Evolutionary conservation across 495 filamentous ascomycete genomes (phyloP), one percentile per base, ranked within the genome.

Genomic region (Pyrenopolyporus hunteri): DNA sequence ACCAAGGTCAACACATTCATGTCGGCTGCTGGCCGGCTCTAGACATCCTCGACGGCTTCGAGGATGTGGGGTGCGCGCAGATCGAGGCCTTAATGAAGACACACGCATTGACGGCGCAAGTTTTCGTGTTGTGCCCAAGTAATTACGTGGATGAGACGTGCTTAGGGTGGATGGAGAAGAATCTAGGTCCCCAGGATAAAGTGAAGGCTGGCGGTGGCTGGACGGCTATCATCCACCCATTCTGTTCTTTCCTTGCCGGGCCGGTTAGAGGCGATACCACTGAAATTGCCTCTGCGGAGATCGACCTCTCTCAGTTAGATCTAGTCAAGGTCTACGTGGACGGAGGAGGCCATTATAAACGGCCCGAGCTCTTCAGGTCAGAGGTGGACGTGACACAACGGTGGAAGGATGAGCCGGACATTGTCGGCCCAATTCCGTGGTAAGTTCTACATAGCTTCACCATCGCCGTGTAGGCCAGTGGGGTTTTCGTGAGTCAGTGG

Each of bases 71-170:
- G 1, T 69, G 72, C 48, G 59, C 61, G 26, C 74, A 78, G 70
- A 77, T 78, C 43, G 76, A 78, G 67, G 74, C 73, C 26, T 53
- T 77, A 37, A 78, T 76, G 74, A 76, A 76, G 59, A 60, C 73
- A 25, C 76, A 77, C 53, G 74, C 76, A 6, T 53, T 77, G 26
- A 76, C 76, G 4, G 76, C 68, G 37, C 76, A 78, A 45, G 70
- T 73, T 1, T 78, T 76, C 49, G 73, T 76, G 16, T 49, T 78
- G 13, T 66, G 66, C 8, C 74, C 76, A 10, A 67, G 59, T 11
- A 75, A 71, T 33, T 78, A 76, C 31, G 74, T 79, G 4, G 76
- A 78, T 33, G 64, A 73, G 20, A 66, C 52, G 1, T 77, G 76
- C 43, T 23, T 77, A 32, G 59, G 62, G 44, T 79, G 74, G 76